A percentile compares a stretch with the other conserved stretches of the same genome.
These are phyloP conservation scores for Mycosphaerella arachidis DNA, from an alignment of 2,329 filamentous ascomycete genomes.

Conservation along the genomic window DNA sequence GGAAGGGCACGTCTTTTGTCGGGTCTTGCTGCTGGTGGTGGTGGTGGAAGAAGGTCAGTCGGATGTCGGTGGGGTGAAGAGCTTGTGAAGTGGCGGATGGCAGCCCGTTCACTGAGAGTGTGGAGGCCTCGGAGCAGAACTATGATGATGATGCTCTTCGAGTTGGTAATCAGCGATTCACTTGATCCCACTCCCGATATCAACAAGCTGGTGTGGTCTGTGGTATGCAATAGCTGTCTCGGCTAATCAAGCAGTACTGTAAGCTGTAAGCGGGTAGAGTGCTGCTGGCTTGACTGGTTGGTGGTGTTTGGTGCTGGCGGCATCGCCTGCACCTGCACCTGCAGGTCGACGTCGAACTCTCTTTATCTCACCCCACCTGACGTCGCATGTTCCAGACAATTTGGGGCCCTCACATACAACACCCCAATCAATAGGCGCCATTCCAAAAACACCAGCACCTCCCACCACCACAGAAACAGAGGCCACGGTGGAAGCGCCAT, in stretches of 20 bases:
- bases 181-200: neutral
- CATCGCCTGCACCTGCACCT: neutral
- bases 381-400: neutral
- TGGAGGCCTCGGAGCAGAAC: neutral
- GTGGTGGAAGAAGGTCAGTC: neutral
- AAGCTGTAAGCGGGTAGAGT: neutral
- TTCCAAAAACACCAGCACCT: too few species aligned
- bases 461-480: too few species aligned
- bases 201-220: neutral
- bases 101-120: neutral
- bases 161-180: neutral
- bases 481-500: too few species aligned
- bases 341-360: neutral
- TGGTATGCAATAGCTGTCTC: neutral
- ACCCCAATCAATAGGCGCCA: too few species aligned
- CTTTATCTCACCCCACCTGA: constrained; percentile 1
- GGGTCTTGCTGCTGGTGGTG: neutral
- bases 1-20: neutral
- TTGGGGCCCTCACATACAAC: neutral
- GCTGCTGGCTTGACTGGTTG: neutral
- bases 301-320: constrained; percentile 1
- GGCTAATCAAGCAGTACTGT: neutral
- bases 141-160: neutral
- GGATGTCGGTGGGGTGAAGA: neutral
- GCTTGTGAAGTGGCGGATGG: neutral